These are phyloP conservation scores for Botrytis byssoidea DNA, from an alignment of 2,329 filamentous ascomycete genomes.

Conservation along the genomic window DNA sequence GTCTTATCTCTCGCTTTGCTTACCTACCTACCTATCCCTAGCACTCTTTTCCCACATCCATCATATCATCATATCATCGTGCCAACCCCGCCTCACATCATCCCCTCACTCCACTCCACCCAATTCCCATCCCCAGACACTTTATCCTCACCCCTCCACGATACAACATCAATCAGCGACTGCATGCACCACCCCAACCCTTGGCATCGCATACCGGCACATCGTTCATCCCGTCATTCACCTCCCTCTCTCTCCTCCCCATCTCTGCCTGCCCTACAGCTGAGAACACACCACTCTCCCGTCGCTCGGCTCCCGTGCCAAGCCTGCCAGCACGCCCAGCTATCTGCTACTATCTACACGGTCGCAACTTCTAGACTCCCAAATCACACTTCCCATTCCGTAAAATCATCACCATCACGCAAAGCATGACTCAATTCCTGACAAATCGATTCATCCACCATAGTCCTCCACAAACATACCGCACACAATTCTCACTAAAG, in stretches of 20 bases:
- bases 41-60: not conserved
- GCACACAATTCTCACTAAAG: not conserved
- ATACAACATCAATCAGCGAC: not conserved
- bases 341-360: not conserved
- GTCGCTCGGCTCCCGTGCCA: not conserved
- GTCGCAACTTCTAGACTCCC: not conserved
- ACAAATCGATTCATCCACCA: not conserved
- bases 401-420: not conserved
- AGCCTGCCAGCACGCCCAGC: not conserved
- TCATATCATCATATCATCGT: not conserved
- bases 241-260: not conserved
- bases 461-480: not conserved
- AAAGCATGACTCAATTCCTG: not conserved
- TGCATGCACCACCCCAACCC: not conserved
- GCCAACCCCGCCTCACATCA: not conserved
- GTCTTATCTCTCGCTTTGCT: slow-evolving; percentile 16
- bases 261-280: not conserved
- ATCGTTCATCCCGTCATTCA: not conserved
- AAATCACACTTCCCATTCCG: not conserved
- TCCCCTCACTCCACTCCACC: not conserved
- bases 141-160: not conserved
- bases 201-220: slow-evolving; percentile 7
- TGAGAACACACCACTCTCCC: not conserved
- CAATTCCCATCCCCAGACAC: not conserved
- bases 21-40: not conserved